These are phyloP conservation scores for Coniophora puteana DNA, from an alignment of 1,284 basidiomycete species.

Conservation along the genomic window DNA sequence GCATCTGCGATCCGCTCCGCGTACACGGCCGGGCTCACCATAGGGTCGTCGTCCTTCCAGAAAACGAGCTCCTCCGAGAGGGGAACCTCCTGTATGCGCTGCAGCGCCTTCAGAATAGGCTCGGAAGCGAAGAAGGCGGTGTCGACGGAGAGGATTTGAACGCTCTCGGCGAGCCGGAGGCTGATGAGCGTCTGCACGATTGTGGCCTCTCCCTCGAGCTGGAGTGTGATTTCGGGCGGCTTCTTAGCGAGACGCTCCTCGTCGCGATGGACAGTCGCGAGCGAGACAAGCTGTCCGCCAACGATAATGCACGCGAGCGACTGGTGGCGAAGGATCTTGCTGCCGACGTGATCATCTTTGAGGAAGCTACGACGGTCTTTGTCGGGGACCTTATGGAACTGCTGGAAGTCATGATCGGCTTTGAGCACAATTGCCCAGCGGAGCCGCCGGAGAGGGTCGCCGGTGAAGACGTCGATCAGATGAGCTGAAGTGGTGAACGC, in stretches of 20 bases:
- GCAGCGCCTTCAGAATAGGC: constrained; percentile 46
- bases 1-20: constrained; percentile 25
- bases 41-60: constrained; percentile 32
- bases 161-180: constrained; percentile 30
- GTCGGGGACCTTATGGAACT: constrained; percentile 29
- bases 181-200: constrained; percentile 31
- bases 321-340: constrained; percentile 40
- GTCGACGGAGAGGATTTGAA: constrained; percentile 48
- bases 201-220: constrained; percentile 37
- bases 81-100: constrained; percentile 36
- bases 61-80: constrained; percentile 43
- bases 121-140: constrained; percentile 55
- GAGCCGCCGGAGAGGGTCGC: constrained; percentile 23
- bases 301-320: constrained; percentile 44
- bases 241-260: constrained; percentile 40
- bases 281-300: constrained; percentile 42
- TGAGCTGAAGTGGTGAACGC: too few species aligned
- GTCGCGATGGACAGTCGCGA: constrained; percentile 47
- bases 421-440: constrained; percentile 44
- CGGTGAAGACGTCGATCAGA: constrained; percentile 33
- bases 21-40: constrained; percentile 10
- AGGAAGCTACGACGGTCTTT: constrained; percentile 32
- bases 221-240: constrained; percentile 44
- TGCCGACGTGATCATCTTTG: constrained; percentile 27
- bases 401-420: constrained; percentile 36